Percentiles rank a stretch among this genome's conserved stretches.
These are phyloP conservation scores for Phytopythium montanum DNA, from an alignment of 352 stramenopile genomes.

Conservation along the genomic window DNA sequence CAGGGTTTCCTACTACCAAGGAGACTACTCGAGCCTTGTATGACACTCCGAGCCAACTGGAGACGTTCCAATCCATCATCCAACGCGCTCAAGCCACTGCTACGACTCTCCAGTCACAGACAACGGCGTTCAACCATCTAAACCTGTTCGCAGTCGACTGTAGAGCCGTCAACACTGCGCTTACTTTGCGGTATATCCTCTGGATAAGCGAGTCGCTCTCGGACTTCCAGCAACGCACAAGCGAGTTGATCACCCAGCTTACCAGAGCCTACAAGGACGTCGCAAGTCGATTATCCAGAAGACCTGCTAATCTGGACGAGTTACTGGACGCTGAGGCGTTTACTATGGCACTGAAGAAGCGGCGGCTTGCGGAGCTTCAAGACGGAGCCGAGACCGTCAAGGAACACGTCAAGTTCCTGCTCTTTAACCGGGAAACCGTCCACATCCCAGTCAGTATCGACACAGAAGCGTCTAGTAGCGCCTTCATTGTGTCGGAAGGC, in stretches of 20 bases:
- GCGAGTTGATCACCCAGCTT: constrained; percentile 45
- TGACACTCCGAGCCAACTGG: constrained; percentile 13
- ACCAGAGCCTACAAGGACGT: constrained; percentile 76
- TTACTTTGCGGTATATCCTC: constrained; percentile 33
- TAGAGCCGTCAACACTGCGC: constrained; percentile 28
- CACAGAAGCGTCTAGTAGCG: neutral
- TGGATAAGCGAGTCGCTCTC: constrained; percentile 41
- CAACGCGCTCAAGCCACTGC: constrained; percentile 21
- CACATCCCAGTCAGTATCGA: constrained; percentile 14
- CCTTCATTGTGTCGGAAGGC: constrained; percentile 28
- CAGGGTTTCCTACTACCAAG: neutral
- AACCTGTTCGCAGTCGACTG: constrained; percentile 55
- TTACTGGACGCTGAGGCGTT: constrained; percentile 67
- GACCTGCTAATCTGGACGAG: constrained; percentile 68
- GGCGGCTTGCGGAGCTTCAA: constrained; percentile 45
- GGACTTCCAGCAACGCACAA: constrained; percentile 49
- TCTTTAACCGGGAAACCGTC: constrained; percentile 51
- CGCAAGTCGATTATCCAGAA: constrained; percentile 48
- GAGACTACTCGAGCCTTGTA: neutral
- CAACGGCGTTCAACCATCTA: constrained; percentile 21
- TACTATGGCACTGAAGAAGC: constrained; percentile 36
- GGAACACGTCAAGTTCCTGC: constrained; percentile 53
- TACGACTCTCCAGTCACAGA: constrained; percentile 18
- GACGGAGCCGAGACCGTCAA: constrained; percentile 43
- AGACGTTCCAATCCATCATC: constrained; percentile 26